These are phyloP conservation scores for Rhododendron griersonianum DNA, from an alignment of 148 eudicot genomes.

Conservation along the genomic window DNA sequence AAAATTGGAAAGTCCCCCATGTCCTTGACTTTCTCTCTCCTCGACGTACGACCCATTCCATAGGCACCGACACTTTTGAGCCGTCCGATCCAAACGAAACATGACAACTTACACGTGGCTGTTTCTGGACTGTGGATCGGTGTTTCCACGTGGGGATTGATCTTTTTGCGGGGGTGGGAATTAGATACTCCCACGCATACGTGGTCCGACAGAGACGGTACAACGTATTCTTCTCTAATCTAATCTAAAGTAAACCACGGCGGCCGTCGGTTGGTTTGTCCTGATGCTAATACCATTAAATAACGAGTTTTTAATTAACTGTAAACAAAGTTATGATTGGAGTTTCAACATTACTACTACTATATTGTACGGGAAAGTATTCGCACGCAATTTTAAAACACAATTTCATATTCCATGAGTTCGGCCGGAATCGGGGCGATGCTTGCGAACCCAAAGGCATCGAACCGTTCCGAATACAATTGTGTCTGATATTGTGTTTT, in stretches of 20 bases:
- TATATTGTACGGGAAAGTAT: no score
- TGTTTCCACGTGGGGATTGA: neutral
- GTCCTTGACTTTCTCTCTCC: neutral
- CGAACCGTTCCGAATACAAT: no score
- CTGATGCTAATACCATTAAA: neutral
- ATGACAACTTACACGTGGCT: neutral
- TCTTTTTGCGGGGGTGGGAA: neutral
- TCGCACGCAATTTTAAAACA: no score
- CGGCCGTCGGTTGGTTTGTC: constrained; percentile 7
- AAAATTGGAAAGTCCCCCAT: no score
- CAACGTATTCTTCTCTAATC: neutral
- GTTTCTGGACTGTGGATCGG: neutral
- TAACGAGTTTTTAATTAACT: no score
- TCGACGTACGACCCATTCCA: neutral
- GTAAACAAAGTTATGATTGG: neutral
- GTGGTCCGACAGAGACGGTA: neutral
- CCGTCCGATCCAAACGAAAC: neutral
- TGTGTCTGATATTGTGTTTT: no score
- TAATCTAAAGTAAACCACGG: neutral
- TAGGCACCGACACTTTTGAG: constrained; percentile 19
- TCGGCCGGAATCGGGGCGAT: no score
- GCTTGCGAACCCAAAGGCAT: no score
- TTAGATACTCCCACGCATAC: neutral
- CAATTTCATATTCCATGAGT: no score
- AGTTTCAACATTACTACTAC: neutral